Base-by-base conservation (phyloP, 345 rosid genomes). In the Populus tremula region DNA sequence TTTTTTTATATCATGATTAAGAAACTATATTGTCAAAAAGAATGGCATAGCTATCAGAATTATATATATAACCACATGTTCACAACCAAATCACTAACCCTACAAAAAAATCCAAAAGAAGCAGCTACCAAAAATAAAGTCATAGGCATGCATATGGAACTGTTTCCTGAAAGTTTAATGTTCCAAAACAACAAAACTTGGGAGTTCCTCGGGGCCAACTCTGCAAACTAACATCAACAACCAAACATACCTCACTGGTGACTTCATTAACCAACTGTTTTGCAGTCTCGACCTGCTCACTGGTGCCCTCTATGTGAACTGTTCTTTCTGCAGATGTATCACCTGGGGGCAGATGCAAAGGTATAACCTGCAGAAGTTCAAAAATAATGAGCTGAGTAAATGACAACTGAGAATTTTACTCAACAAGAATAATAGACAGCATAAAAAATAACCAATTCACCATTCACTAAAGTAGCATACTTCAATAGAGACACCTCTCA, bases 301-400 rank as follows among this genome's bases (percentile, higher is more conserved):
- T 83, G 11, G 93, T 89, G 74, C 99, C 99, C 87, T 96, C 98
- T 80, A 96, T 90, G 80, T 94, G 94, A 70, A 96, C 82, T 41
- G 90, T 86, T 83, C 99, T 85, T 25, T 96, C 99, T 23, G 82
- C 75, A 2, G 98, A 83, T 23, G 91, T 74, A 85, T 96, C 98
- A 71, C 98, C 98, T 13, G 99, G 98, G 29, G 99, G 98, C 54
- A 92, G 87, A 86, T 94, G 99, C 89, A 96, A 80, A 27, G 99
- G 99, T 75, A 96, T 90, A 76, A 96, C 98, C 99, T 96, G 88
- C 50, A 77, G 47, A 75, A 56, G 29, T 31, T 68, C 59, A 73
- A 61, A 61, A 39, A 53, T 69, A 14, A 33, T 7, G n/a, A 18
- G 17, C 27, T 2, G 2, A 7, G 8, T 27, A 69, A 23, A 69